Conservation (phyloP, 331 rosid genomes). For the Quercus phellos region DNA sequence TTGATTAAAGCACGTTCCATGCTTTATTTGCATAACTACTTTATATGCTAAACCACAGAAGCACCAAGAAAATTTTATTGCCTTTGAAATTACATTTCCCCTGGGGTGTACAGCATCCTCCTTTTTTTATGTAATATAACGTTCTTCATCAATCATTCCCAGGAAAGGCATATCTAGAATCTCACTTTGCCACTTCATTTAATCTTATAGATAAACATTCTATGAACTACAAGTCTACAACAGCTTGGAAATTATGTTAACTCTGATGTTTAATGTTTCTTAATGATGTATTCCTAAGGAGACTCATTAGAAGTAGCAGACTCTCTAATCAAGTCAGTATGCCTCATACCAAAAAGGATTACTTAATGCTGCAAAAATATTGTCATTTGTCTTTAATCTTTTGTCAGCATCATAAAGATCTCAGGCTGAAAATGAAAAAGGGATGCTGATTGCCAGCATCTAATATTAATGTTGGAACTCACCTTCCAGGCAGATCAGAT, state of each 20-base stretch:
- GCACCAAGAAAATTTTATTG: no score
- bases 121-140: no score
- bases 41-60: no score
- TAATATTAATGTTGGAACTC: conserved; percentile 17
- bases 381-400: not conserved
- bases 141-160: no score
- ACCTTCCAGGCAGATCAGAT: conserved; percentile 50
- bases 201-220: not conserved
- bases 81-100: no score
- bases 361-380: not conserved
- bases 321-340: conserved; percentile 2
- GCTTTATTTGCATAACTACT: no score
- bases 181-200: not conserved
- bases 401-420: not conserved
- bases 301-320: not conserved
- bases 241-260: not conserved
- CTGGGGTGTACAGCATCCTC: no score
- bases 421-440: not conserved
- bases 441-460: not conserved
- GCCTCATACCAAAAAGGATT: not conserved
- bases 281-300: not conserved
- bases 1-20: no score
- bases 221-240: not conserved
- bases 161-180: no score
- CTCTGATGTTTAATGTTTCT: not conserved